phyloP scores from a whole-genome alignment of 2,329 filamentous ascomycete species.

The Colletotrichum agaves region DNA sequence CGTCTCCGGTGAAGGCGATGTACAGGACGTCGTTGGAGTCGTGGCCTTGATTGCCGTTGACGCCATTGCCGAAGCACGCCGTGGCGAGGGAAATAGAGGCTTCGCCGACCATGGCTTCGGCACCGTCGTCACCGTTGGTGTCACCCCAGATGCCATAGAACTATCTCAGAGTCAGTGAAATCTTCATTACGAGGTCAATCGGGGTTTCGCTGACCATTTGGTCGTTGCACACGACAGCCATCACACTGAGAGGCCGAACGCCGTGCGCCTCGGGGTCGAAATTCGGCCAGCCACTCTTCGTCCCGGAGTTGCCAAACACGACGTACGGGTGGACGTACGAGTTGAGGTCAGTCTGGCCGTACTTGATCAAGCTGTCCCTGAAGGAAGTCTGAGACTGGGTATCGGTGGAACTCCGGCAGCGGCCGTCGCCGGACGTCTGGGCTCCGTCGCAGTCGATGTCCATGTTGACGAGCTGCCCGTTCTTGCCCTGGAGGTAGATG shows the following conservation, averaged over 20 bases:
- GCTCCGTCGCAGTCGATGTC: constrained; percentile 69
- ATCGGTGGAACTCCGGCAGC: constrained; percentile 56
- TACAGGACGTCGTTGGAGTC: constrained; percentile 68
- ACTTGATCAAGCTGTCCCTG: constrained; percentile 49
- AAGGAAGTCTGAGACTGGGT: constrained; percentile 62
- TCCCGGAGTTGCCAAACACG: constrained; percentile 58
- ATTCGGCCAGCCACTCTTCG: constrained; percentile 41
- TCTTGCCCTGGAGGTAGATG: constrained; percentile 59
- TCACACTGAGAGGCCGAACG: constrained; percentile 58
- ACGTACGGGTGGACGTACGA: constrained; percentile 59
- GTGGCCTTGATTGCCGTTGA: constrained; percentile 68
- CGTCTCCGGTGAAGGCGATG: constrained; percentile 66
- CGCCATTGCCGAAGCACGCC: constrained; percentile 62
- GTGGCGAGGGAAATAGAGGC: constrained; percentile 67
- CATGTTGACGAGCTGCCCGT: constrained; percentile 61
- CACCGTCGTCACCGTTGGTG: constrained; percentile 64
- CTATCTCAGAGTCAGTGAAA: constrained; percentile 41
- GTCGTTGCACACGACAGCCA: constrained; percentile 60
- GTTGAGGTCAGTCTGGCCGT: constrained; percentile 53
- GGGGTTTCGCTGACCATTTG: constrained; percentile 47
- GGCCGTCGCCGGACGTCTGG: constrained; percentile 55
- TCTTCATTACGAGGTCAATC: neutral
- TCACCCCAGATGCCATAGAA: constrained; percentile 72
- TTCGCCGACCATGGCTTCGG: constrained; percentile 63
- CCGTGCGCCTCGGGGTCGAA: constrained; percentile 51